These are phyloP conservation scores for Gossypium davidsonii DNA, from an alignment of 441 rosid genomes.

Conservation along the genomic window DNA sequence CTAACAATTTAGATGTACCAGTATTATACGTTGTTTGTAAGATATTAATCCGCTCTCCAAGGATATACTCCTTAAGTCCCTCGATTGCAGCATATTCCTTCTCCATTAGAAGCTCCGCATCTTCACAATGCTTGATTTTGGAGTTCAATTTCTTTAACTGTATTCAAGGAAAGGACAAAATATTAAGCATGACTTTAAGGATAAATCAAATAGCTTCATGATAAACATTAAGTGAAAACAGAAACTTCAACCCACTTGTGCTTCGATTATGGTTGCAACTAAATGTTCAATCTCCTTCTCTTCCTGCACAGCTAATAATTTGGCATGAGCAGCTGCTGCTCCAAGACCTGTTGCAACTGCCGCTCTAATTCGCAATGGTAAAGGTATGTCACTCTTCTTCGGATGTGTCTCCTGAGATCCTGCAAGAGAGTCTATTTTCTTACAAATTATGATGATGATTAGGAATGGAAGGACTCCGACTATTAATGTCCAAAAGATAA, in stretches of 20 bases:
- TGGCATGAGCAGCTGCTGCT: slow-evolving; percentile 73
- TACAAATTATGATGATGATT: background rate
- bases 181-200: background rate
- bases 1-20: slow-evolving; percentile 57
- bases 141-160: slow-evolving; percentile 67
- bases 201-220: background rate
- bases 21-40: slow-evolving; percentile 39
- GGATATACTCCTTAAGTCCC: slow-evolving; percentile 38
- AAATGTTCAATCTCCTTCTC: slow-evolving; percentile 62
- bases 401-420: slow-evolving; percentile 32
- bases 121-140: slow-evolving; percentile 58
- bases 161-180: slow-evolving; percentile 5
- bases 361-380: slow-evolving; percentile 61
- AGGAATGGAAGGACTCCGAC: background rate
- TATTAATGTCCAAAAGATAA: background rate
- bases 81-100: slow-evolving; percentile 54
- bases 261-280: slow-evolving; percentile 51
- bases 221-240: background rate
- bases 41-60: slow-evolving; percentile 51
- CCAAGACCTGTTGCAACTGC: slow-evolving; percentile 78
- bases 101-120: slow-evolving; percentile 71
- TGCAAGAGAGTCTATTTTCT: slow-evolving; percentile 14
- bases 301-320: slow-evolving; percentile 75
- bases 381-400: slow-evolving; percentile 41
- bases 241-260: slow-evolving; percentile 48